A percentile compares a stretch with the other conserved stretches of the same genome.
phyloP scores from a whole-genome alignment of 371 early-diverging fungal species.

The Thermomucor indicae-seudaticae region DNA sequence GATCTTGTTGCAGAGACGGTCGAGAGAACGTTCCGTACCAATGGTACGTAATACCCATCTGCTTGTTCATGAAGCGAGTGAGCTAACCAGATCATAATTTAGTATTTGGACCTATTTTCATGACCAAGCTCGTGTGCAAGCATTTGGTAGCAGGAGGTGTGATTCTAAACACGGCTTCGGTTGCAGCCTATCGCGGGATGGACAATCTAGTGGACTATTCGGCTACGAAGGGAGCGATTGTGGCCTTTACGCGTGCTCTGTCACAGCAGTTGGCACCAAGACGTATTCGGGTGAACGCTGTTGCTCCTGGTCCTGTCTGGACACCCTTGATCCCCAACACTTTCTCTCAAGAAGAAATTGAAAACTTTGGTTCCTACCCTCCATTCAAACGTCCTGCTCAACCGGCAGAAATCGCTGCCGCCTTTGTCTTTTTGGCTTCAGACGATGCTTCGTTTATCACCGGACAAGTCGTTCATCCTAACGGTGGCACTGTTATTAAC shows the following conservation, averaged over 20 bases:
- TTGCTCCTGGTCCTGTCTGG: slow-evolving; percentile 66
- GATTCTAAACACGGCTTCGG: slow-evolving; percentile 56
- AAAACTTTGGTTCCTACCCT: slow-evolving; percentile 64
- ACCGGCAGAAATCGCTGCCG: slow-evolving; percentile 61
- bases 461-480: slow-evolving; percentile 55
- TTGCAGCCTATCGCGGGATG: slow-evolving; percentile 59
- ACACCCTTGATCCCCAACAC: slow-evolving; percentile 68
- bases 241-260: slow-evolving; percentile 57
- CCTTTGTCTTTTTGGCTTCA: slow-evolving; percentile 59
- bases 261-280: slow-evolving; percentile 56
- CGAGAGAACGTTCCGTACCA: slow-evolving; percentile 49
- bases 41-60: slow-evolving; percentile 24
- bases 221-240: slow-evolving; percentile 53
- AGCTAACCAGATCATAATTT: neutral
- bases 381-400: slow-evolving; percentile 67
- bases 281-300: slow-evolving; percentile 63
- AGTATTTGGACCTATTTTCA: slow-evolving; percentile 56
- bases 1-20: slow-evolving; percentile 31
- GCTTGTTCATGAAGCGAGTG: neutral
- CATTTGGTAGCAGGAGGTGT: slow-evolving; percentile 47
- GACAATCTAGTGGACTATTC: slow-evolving; percentile 55
- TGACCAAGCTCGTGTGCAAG: slow-evolving; percentile 47
- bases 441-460: slow-evolving; percentile 62
- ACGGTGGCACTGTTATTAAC: slow-evolving; percentile 52
- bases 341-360: slow-evolving; percentile 56